Evolutionary conservation across 306 rosid genomes (phyloP).

Genomic region (Chamaecrista fasciculata): DNA sequence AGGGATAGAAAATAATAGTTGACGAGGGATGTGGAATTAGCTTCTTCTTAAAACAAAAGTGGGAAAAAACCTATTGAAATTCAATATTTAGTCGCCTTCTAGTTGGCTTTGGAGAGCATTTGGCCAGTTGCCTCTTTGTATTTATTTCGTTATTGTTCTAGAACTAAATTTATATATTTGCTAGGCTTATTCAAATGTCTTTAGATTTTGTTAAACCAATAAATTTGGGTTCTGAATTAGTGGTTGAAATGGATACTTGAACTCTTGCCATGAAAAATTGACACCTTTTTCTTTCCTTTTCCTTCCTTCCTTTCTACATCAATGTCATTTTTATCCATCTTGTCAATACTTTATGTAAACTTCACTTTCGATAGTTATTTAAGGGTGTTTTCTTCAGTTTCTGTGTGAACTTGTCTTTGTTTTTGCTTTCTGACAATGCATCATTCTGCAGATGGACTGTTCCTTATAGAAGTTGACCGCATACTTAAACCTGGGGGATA

Average conservation of each 20-base stretch:
- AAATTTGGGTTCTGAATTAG: neutral
- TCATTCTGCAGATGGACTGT: conserved; percentile 58
- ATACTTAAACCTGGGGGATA: conserved; percentile 90
- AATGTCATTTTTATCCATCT: conserved; percentile 9
- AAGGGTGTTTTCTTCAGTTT: neutral
- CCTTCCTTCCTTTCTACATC: conserved; percentile 2
- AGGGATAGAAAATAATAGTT: neutral
- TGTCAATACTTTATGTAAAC: conserved; percentile 5
- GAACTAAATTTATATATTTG: conserved; percentile 8
- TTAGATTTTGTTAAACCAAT: neutral
- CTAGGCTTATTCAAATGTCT: neutral
- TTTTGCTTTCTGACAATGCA: conserved; percentile 24
- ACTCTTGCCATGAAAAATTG: neutral
- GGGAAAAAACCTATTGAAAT: neutral
- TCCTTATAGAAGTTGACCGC: conserved; percentile 79
- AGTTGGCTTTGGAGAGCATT: neutral
- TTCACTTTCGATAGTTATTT: neutral
- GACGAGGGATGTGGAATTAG: neutral
- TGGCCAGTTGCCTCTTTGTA: neutral
- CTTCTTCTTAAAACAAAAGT: neutral
- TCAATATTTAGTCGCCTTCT: neutral
- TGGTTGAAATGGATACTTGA: conserved; percentile 17
- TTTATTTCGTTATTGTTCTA: neutral
- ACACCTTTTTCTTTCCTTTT: neutral
- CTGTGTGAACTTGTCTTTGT: conserved; percentile 2